Conservation (phyloP, 768 basidiomycete genomes). For the Suillus tomentosus region DNA sequence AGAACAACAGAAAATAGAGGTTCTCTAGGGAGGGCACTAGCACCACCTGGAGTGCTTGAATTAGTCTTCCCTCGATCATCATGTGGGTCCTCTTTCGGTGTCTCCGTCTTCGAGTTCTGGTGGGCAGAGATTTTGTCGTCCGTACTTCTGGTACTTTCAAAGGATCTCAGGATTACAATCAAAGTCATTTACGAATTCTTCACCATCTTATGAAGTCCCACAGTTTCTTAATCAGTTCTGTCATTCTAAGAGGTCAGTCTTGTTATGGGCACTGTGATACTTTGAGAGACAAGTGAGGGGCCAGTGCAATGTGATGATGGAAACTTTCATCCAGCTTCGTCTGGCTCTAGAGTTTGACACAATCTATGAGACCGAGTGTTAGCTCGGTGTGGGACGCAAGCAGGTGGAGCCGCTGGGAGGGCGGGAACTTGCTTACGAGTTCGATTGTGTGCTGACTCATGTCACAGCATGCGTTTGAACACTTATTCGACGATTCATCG, state of each 20-base stretch:
- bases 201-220: background rate
- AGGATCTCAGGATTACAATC: background rate
- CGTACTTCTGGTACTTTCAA: background rate
- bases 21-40: conserved; percentile 36
- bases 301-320: background rate
- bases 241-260: background rate
- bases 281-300: background rate
- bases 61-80: no score
- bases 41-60: background rate
- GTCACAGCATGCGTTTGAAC: no score
- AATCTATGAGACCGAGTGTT: no score
- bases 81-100: no score
- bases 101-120: no score
- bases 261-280: background rate
- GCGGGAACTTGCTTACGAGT: no score
- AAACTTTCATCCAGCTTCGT: background rate
- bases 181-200: background rate
- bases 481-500: no score
- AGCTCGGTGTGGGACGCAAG: no score
- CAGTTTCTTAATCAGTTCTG: background rate
- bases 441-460: no score
- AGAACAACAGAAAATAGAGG: conserved; percentile 78
- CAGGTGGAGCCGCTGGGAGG: no score
- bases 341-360: no score
- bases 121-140: background rate